Conservation (phyloP, 2,329 filamentous ascomycete species). For the Ascochyta lentis region DNA sequence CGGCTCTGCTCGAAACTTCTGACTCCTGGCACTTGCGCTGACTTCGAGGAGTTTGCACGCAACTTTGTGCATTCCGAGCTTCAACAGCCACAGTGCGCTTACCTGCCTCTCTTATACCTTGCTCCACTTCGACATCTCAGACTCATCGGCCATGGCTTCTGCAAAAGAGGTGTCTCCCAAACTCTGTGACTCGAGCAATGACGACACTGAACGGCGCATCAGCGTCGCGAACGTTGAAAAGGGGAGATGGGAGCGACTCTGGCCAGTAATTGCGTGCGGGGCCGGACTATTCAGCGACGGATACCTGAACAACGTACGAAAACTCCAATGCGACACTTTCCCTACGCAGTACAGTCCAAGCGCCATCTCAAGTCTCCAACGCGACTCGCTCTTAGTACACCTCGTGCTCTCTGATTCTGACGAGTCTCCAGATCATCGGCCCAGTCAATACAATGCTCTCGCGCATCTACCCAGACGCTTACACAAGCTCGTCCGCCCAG, state of each 20-base stretch:
- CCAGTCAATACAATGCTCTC: conserved; percentile 80
- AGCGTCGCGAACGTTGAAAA: conserved; percentile 38
- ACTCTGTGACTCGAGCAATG: conserved; percentile 9
- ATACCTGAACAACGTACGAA: conserved; percentile 80
- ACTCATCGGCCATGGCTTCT: conserved; percentile 6
- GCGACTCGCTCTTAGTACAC: neutral
- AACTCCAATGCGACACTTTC: conserved; percentile 9
- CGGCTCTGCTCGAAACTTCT: conserved; percentile 2
- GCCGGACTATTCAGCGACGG: conserved; percentile 91
- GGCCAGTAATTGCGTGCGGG: conserved; percentile 85
- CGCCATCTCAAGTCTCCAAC: neutral
- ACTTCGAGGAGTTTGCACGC: neutral
- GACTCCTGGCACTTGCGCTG: neutral
- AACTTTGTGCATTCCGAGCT: neutral
- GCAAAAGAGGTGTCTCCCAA: conserved; percentile 13
- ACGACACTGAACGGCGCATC: conserved; percentile 4
- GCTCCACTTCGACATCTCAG: neutral
- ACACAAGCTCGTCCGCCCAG: conserved; percentile 70
- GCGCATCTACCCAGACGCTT: conserved; percentile 72
- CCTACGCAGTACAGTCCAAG: conserved; percentile 12
- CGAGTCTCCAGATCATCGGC: conserved; percentile 72
- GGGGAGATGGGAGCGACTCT: conserved; percentile 56
- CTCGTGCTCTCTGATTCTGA: conserved; percentile 19
- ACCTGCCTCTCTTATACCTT: neutral
- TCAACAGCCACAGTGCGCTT: neutral